Base-by-base conservation (phyloP, 768 basidiomycete genomes). In the Chalciporus sphaerocephalus region DNA sequence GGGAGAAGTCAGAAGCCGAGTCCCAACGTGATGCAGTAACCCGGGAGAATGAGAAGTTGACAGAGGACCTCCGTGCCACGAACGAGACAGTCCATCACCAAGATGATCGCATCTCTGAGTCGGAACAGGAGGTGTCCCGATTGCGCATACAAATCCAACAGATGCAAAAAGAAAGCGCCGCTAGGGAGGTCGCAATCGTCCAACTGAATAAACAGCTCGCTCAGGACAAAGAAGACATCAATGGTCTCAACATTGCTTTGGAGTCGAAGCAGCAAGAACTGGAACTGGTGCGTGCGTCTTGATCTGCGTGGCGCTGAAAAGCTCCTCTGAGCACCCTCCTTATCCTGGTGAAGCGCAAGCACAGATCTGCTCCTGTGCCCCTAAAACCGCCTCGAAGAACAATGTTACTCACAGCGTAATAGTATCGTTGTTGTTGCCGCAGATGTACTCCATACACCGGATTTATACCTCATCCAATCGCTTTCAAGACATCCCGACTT, bases 181-280 rank as follows among this genome's bases (percentile, higher is more conserved):
- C 83, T 47, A 87, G 85, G 68, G 92, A 94, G 51, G 75, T 94
- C 28, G 85, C 83, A 59, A 75, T 93, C 33, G 70, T 81, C 12
- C 84, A 87, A 55, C 65, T 90, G 41, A 75, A 74, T 50, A 89
- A 87, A 67, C 74, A 84, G 55, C 72, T 78, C 30, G 69, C 71
- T 0, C 73, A 82, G 58, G 77, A 85, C 50, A 83, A 85, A 63
- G 85, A 92, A 34, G 92, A 95, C 64, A 62, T 87, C 17, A 66
- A 77, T 38, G 86, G 88, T n/a, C 67, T 95, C 55, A 93, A 95
- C 56, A 92, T 94, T 27, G 93, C 92, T 0, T 67, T 96, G 43
- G 91, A 94, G 65, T 84, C 91, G 20, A 96, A 96, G 67, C 93
- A 96, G 58, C 92, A 94, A 63, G 93, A 95, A 63, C 69, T 96